A percentile compares a stretch with the other conserved stretches of the same genome.
Conservation (phyloP, 2,329 filamentous ascomycete species). For the Stemphylium vesicarium region DNA sequence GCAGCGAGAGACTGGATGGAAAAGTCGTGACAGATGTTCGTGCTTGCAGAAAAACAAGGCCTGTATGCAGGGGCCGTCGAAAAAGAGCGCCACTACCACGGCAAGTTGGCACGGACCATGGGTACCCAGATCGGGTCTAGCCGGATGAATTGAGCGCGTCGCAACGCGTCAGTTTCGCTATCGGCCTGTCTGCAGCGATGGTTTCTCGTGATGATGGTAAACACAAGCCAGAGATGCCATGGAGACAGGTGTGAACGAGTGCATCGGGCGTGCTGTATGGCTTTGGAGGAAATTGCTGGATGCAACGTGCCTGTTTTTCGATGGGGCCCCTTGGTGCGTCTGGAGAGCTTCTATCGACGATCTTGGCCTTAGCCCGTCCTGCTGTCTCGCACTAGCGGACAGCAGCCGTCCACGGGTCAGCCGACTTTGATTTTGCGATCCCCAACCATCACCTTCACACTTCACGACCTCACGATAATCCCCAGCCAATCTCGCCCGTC, state of each 20-base stretch:
- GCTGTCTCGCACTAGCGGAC: constrained; percentile 21
- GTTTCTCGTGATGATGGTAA: constrained; percentile 13
- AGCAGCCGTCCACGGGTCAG: constrained; percentile 14
- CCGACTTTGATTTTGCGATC: constrained; percentile 20
- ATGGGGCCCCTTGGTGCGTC: constrained; percentile 13
- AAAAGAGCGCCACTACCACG: constrained; percentile 5
- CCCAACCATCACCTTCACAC: constrained; percentile 26
- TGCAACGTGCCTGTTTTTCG: constrained; percentile 7
- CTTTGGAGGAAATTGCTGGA: constrained; percentile 9
- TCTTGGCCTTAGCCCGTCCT: constrained; percentile 11
- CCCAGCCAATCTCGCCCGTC: constrained; percentile 32
- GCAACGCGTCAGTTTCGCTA: constrained; percentile 27
- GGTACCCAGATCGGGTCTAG: constrained; percentile 12
- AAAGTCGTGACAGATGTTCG: constrained; percentile 38
- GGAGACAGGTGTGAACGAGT: constrained; percentile 3
- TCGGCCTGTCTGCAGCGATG: constrained; percentile 9
- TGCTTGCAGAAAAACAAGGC: constrained; percentile 24
- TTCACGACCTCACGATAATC: constrained; percentile 32
- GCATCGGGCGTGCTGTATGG: background rate
- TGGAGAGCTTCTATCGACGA: constrained; percentile 19
- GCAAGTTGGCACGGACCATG: constrained; percentile 19
- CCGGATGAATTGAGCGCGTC: constrained; percentile 18
- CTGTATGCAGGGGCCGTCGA: constrained; percentile 29
- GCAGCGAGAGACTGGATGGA: constrained; percentile 23
- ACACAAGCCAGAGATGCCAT: constrained; percentile 9